phyloP scores from a whole-genome alignment of 345 rosid genomes.

The Brassica carinata region DNA sequence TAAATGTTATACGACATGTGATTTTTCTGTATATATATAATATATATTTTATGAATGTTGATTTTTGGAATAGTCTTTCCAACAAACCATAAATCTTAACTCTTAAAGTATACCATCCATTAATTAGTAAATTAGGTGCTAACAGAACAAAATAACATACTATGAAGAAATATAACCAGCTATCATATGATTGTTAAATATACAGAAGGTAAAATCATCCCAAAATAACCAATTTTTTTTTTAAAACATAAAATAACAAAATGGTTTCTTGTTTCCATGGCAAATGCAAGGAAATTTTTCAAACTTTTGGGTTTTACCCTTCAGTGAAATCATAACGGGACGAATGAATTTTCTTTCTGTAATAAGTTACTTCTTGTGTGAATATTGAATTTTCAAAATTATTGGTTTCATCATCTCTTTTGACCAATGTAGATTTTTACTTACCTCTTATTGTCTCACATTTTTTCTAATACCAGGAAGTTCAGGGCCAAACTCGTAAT shows the following conservation, averaged over 20 bases:
- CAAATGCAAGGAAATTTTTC: background rate
- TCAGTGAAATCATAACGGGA: background rate
- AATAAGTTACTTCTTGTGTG: background rate
- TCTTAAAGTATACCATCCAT: background rate
- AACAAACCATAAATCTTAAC: background rate
- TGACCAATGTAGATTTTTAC: background rate
- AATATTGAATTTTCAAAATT: background rate
- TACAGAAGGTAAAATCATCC: background rate
- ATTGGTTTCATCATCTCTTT: background rate
- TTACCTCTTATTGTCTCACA: background rate
- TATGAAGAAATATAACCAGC: background rate
- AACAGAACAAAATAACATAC: background rate
- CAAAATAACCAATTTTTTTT: background rate
- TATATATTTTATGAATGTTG: background rate
- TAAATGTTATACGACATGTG: background rate
- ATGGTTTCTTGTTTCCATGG: background rate
- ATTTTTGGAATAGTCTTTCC: background rate
- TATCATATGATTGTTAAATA: background rate
- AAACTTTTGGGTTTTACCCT: background rate
- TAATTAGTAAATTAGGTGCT: background rate
- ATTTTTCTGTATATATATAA: background rate
- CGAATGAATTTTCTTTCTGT: background rate
- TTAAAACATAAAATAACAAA: background rate
- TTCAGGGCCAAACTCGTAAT: too few species aligned
- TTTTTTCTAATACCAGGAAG: too few species aligned